These are phyloP conservation scores for Fraxinus albicans DNA, from an alignment of 305 asterid species.

Conservation along the genomic window DNA sequence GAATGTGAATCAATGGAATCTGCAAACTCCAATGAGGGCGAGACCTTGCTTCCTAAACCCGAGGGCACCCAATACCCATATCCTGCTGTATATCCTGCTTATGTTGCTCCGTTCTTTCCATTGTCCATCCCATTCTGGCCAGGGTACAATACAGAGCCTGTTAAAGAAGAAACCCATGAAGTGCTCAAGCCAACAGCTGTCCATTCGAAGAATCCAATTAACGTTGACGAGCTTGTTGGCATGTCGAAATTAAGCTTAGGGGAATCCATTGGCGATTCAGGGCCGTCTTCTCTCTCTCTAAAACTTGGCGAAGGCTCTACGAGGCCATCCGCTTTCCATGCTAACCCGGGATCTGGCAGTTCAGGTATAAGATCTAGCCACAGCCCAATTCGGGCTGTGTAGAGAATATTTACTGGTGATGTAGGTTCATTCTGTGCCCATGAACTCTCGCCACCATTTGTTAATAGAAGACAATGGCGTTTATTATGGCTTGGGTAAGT, in stretches of 20 bases:
- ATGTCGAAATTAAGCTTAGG: slow-evolving; percentile 88
- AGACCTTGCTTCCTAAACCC: slow-evolving; percentile 39
- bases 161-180: slow-evolving; percentile 69
- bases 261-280: slow-evolving; percentile 61
- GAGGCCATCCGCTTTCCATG: slow-evolving; percentile 94
- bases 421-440: slow-evolving; percentile 11
- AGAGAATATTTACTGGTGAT: slow-evolving; percentile 23
- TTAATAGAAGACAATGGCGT: slow-evolving; percentile 42
- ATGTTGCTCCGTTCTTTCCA: slow-evolving; percentile 68
- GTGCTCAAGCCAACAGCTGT: slow-evolving; percentile 94
- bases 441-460: slow-evolving; percentile 31
- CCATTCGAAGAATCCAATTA: slow-evolving; percentile 79
- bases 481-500: slow-evolving; percentile 30
- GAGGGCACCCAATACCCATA: slow-evolving; percentile 61
- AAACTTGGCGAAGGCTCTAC: slow-evolving; percentile 73
- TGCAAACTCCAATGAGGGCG: slow-evolving; percentile 66
- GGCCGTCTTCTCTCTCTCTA: slow-evolving; percentile 61
- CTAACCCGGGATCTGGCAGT: slow-evolving; percentile 60
- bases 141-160: slow-evolving; percentile 52
- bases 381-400: slow-evolving; percentile 80
- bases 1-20: slow-evolving; percentile 87
- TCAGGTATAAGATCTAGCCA: slow-evolving; percentile 63
- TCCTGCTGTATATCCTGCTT: slow-evolving; percentile 79
- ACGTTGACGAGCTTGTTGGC: slow-evolving; percentile 86
- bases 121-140: slow-evolving; percentile 73